Percentiles rank a stretch among this genome's conserved stretches.
phyloP scores from a whole-genome alignment of 371 early-diverging fungal genomes.

The Syncephalis plumigaleata region DNA sequence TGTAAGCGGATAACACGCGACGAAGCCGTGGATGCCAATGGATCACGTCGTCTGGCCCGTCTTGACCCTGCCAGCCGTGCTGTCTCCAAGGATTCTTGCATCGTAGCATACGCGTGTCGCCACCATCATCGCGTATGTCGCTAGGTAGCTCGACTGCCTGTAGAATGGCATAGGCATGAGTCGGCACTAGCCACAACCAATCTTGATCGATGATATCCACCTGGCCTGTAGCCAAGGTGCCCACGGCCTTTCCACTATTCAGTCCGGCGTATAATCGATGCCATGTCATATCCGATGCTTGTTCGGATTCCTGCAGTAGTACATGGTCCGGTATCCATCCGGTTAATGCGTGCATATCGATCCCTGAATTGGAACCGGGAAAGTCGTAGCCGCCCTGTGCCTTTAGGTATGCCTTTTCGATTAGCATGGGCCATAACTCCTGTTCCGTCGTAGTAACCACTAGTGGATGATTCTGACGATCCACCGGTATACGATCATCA shows the following conservation, averaged over 20 bases:
- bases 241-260: constrained; percentile 28
- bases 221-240: constrained; percentile 50
- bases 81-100: constrained; percentile 89
- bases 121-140: constrained; percentile 5
- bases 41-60: constrained; percentile 46
- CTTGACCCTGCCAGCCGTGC: constrained; percentile 67
- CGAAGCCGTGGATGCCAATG: constrained; percentile 57
- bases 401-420: constrained; percentile 91
- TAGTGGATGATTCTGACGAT: constrained; percentile 67
- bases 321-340: constrained; percentile 84
- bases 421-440: constrained; percentile 73
- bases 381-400: constrained; percentile 89
- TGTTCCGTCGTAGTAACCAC: constrained; percentile 51
- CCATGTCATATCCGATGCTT: constrained; percentile 6
- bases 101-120: constrained; percentile 20
- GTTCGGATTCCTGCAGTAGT: constrained; percentile 57
- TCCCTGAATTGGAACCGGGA: constrained; percentile 84
- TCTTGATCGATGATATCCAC: constrained; percentile 49
- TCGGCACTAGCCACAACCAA: constrained; percentile 57
- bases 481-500: constrained; percentile 69
- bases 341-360: constrained; percentile 73
- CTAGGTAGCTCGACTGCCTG: constrained; percentile 15
- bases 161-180: constrained; percentile 82
- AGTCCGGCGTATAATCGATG: neutral
- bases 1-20: constrained; percentile 47